Conservation (phyloP, 495 filamentous ascomycete species). For the Neurospora sp. region DNA sequence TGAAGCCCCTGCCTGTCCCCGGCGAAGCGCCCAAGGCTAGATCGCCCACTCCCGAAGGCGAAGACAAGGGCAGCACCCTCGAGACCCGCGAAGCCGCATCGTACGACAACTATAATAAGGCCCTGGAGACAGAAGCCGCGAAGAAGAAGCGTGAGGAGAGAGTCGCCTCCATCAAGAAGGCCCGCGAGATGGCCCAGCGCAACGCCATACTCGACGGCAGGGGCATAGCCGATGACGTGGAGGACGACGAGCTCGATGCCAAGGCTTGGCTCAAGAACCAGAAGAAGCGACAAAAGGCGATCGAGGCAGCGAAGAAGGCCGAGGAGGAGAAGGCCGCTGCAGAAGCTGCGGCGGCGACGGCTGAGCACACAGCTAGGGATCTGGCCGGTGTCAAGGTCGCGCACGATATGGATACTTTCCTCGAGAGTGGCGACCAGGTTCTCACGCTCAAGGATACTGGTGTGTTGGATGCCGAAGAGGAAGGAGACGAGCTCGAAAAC, state of each 20-base stretch:
- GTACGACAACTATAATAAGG: constrained; percentile 52
- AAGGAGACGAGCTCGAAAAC: constrained; percentile 88
- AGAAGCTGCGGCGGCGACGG: constrained; percentile 32
- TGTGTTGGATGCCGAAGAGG: constrained; percentile 76
- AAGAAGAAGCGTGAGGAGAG: constrained; percentile 71
- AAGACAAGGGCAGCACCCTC: constrained; percentile 67
- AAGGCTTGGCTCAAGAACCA: constrained; percentile 73
- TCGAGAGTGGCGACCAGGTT: constrained; percentile 71
- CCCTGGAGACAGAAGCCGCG: constrained; percentile 45
- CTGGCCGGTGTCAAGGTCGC: constrained; percentile 85
- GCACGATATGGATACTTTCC: constrained; percentile 70
- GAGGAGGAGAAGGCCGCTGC: constrained; percentile 60
- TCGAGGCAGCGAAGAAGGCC: constrained; percentile 64
- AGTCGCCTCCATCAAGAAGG: constrained; percentile 73
- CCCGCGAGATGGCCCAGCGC: constrained; percentile 70
- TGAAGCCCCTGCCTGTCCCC: constrained; percentile 82
- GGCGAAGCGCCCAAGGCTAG: constrained; percentile 37
- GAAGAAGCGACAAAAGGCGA: constrained; percentile 87
- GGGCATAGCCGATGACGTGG: constrained; percentile 65
- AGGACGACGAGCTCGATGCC: constrained; percentile 62
- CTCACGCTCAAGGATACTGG: constrained; percentile 85
- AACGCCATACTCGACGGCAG: constrained; percentile 66
- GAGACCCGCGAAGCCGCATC: constrained; percentile 69
- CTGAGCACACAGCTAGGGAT: constrained; percentile 70
- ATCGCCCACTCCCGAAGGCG: constrained; percentile 24